Base-by-base conservation (phyloP, 192 early-diverging fungal genomes). In the Radiomyces spectabilis region DNA sequence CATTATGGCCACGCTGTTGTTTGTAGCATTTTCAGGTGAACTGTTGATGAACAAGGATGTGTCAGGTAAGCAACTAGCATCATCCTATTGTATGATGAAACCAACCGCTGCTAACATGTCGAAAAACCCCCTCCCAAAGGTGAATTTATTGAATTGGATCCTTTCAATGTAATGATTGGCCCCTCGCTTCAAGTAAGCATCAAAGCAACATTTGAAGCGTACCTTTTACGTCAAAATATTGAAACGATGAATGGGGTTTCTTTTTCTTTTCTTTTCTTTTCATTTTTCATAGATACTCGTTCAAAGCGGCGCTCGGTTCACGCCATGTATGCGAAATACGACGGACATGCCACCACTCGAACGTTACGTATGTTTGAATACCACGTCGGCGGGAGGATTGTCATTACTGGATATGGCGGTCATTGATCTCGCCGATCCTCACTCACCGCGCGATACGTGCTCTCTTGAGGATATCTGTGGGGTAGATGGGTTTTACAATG, bases 121-220 rank as follows among this genome's bases (percentile, higher is more conserved):
- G 41, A 19, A 21, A 21, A 21, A 5, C 19, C 5, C 19, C 41
- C 8, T 42, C 6, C 41, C 7, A 42, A 6, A 48, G 46, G 16
- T 27, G 46, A 48, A 48, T 48, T 48, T 31, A 9, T 48, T 7
- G 46, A 48, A 15, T 31, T 48, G 16, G 46, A 48, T 27, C 46
- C 46, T 48, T 48, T 48, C 46, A 48, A 48, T 48, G 24, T 48
- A 5, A 48, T 48, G 46, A 21, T 48, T 6, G 46, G 46, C 24
- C 46, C 46, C 15, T 48, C 46, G 30, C 15, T 48, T 27, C 46
- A 48, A 31, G 46, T 48, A 48, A 31, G 30, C n/a, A n/a, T n/a
- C n/a, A n/a, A n/a, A n/a, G n/a, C n/a, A n/a, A n/a, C n/a, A n/a
- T n/a, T n/a, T n/a, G n/a, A n/a, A n/a, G n/a, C n/a, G n/a, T n/a